These are phyloP conservation scores for Acrocalymma vagum DNA, from an alignment of 2,329 filamentous ascomycete species.

Conservation along the genomic window DNA sequence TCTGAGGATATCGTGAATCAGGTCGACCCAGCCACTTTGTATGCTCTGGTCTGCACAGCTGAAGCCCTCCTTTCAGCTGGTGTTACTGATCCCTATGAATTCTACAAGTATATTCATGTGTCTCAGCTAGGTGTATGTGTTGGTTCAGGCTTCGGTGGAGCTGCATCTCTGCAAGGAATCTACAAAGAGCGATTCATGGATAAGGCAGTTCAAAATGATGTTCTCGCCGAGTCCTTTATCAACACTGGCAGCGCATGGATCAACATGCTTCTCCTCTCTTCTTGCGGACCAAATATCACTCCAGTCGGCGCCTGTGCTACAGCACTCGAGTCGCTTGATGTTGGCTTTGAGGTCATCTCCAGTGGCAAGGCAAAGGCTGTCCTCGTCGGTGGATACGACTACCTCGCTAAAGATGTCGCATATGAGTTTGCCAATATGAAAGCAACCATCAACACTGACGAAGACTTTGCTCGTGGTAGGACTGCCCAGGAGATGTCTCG, in stretches of 20 bases:
- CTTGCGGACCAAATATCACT: constrained; percentile 45
- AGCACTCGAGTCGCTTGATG: constrained; percentile 47
- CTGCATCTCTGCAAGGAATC: constrained; percentile 33
- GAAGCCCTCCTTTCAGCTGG: constrained; percentile 48
- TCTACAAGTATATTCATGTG: constrained; percentile 45
- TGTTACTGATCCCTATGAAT: constrained; percentile 41
- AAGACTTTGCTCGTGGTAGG: constrained; percentile 30
- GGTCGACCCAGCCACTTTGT: constrained; percentile 7
- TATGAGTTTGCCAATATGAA: constrained; percentile 45
- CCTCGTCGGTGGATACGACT: constrained; percentile 48
- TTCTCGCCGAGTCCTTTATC: constrained; percentile 46
- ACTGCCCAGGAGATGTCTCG: constrained; percentile 46
- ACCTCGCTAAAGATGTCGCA: constrained; percentile 31
- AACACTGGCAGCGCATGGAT: constrained; percentile 50
- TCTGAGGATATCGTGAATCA: constrained; percentile 39
- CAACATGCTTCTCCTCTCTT: constrained; percentile 53
- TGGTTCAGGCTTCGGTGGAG: constrained; percentile 43
- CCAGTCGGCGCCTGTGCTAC: constrained; percentile 52
- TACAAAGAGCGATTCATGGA: constrained; percentile 42
- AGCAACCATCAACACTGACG: constrained; percentile 44
- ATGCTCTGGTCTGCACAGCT: constrained; percentile 10
- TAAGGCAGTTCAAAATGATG: constrained; percentile 40
- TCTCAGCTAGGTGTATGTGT: constrained; percentile 47
- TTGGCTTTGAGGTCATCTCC: constrained; percentile 42
- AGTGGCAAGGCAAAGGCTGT: constrained; percentile 39